Evolutionary conservation across 1,284 basidiomycete species (phyloP).

Genomic region (Leccinum colubrinum): DNA sequence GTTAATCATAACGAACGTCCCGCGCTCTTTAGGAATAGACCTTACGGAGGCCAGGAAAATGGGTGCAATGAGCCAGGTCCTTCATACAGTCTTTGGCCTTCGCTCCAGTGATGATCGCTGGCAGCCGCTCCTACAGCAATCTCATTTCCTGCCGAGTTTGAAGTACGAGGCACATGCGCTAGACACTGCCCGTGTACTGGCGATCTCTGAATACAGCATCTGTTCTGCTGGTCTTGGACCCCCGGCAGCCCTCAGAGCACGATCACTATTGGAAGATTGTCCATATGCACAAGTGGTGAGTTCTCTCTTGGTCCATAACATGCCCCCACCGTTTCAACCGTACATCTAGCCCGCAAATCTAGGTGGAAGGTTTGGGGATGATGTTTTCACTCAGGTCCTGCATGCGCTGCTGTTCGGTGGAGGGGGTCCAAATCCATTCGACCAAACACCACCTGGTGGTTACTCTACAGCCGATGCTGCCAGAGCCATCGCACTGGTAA

Average conservation of each 20-base stretch:
- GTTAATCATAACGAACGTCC: background rate
- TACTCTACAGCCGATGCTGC: too few relatives aligned
- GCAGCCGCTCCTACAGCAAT: background rate
- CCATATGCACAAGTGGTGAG: background rate
- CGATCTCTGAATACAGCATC: background rate
- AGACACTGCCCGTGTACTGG: background rate
- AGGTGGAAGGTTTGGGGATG: too few relatives aligned
- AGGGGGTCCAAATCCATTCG: too few relatives aligned
- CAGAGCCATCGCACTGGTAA: too few relatives aligned
- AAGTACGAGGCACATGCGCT: background rate
- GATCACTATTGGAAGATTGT: background rate
- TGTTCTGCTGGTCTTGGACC: background rate
- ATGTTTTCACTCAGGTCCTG: too few relatives aligned
- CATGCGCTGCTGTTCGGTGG: too few relatives aligned
- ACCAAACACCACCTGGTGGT: too few relatives aligned
- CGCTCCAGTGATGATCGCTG: background rate
- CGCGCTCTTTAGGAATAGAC: slow-evolving; percentile 1
- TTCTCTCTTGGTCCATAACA: too few relatives aligned
- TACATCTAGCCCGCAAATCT: too few relatives aligned
- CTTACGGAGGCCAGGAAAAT: slow-evolving; percentile 5
- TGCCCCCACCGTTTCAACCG: too few relatives aligned
- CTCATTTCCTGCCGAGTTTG: background rate
- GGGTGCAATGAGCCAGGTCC: slow-evolving; percentile 5
- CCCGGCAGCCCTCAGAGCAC: background rate
- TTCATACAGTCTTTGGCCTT: slow-evolving; percentile 3